phyloP scores from a whole-genome alignment of 2,329 filamentous ascomycete genomes.

The Cryphonectria japonica region DNA sequence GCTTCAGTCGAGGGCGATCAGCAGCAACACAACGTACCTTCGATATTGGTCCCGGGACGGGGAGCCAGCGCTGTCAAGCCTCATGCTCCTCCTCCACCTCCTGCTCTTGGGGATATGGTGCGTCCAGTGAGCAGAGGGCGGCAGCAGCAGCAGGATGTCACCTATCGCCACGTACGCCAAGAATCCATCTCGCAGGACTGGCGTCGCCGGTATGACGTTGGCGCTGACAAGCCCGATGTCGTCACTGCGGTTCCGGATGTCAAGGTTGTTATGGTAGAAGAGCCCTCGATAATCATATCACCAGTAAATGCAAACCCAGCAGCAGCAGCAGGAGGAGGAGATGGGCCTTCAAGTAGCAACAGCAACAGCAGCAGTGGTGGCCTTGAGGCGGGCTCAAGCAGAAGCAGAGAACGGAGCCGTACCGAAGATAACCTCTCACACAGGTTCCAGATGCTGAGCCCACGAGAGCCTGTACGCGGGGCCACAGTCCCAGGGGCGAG shows the following conservation, averaged over 20 bases:
- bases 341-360: background rate
- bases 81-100: background rate
- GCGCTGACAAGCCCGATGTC: background rate
- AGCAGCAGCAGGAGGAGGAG: background rate
- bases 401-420: conserved; percentile 6
- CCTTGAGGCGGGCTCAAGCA: background rate
- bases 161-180: background rate
- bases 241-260: conserved; percentile 7
- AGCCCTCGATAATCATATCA: background rate
- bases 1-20: conserved; percentile 37
- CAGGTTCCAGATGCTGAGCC: background rate
- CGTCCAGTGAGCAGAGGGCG: conserved; percentile 22
- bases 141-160: conserved; percentile 1
- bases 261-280: background rate
- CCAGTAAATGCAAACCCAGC: background rate
- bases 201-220: background rate
- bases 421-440: conserved; percentile 12
- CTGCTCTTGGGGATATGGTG: background rate
- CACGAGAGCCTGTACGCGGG: conserved; percentile 19
- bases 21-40: conserved; percentile 3
- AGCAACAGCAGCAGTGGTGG: background rate
- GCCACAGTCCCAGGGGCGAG: conserved; percentile 17
- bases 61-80: conserved; percentile 1
- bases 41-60: conserved; percentile 10
- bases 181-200: conserved; percentile 3